Evolutionary conservation across 805 yeast species (phyloP).

Genomic region (Phaffomyces opuntiae): DNA sequence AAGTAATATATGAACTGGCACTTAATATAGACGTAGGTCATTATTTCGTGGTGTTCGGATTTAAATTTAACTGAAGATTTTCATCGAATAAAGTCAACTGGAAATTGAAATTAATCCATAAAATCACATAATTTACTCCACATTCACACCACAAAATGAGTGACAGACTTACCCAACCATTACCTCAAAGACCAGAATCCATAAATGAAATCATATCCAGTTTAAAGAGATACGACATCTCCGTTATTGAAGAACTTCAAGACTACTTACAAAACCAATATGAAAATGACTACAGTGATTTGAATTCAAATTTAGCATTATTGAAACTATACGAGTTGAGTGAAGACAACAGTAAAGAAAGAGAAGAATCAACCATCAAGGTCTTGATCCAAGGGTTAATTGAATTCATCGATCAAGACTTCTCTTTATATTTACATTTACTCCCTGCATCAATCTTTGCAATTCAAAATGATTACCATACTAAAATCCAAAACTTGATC

Average conservation of each 20-base stretch:
- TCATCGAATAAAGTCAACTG: too few species aligned
- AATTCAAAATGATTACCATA: conserved; percentile 18
- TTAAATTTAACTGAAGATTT: neutral
- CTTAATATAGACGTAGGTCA: neutral
- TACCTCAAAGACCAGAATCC: conserved; percentile 33
- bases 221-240: conserved; percentile 38
- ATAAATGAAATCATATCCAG: conserved; percentile 34
- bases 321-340: conserved; percentile 35
- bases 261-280: conserved; percentile 37
- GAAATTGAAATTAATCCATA: too few species aligned
- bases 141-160: conserved; percentile 8
- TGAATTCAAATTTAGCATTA: conserved; percentile 39
- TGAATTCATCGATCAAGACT: conserved; percentile 35
- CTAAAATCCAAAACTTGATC: conserved; percentile 20
- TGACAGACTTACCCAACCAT: conserved; percentile 29
- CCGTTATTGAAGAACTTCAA: conserved; percentile 35
- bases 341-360: conserved; percentile 29
- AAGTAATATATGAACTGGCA: too few species aligned
- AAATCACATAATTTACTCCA: too few species aligned
- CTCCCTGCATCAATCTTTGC: conserved; percentile 33
- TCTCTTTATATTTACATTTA: conserved; percentile 36
- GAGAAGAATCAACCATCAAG: conserved; percentile 32
- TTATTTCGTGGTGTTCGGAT: conserved; percentile 1
- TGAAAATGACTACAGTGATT: conserved; percentile 29
- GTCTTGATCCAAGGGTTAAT: conserved; percentile 35